Base-by-base conservation (phyloP, 305 asterid species). In the Solanum hybrid region DNA sequence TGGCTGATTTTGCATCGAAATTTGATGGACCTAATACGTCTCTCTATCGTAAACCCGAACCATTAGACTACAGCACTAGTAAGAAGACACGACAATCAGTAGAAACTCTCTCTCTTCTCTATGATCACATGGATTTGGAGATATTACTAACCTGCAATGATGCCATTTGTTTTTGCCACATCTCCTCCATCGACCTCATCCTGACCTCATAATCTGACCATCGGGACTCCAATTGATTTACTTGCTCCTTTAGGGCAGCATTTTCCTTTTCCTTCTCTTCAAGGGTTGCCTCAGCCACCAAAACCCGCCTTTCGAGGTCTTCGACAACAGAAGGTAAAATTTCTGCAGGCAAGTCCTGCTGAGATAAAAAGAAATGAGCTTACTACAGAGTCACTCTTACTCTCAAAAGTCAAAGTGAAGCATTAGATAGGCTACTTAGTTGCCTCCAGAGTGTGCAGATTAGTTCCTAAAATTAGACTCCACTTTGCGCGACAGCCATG, bases 141-240 rank as follows among this genome's bases (percentile, higher is more conserved):
- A 34, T 61, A 77, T 35, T 85, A 87, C 93, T 95, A 92, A 97
- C 99, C 93, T 97, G 99, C 94, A 97, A 94, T 82, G 98, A 94
- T 90, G 92, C 89, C 95, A 95, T 96, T 95, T 97, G 99, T 92
- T 92, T 97, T 92, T 97, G 97, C 99, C 99, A 97, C 90, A 92
- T 94, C 88, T 86, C 88, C 83, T 96, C 98, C 99, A 96, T 94
- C 35, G 96, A 94, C 92, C 94, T 95, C 98, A 96, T 97, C 93
- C 93, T 96, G 92, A 90, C 92, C 91, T 97, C 99, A 90, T 97
- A 95, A 86, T 96, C 98, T 18, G 93, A 90, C 98, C 97, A 94
- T 31, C 95, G 95, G 8, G 92, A 92, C 93, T 95, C 97, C 90
- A 93, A 91, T 90, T 95, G 95, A 83, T 93, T 91, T 26, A 94